phyloP scores from a whole-genome alignment of 768 basidiomycete species.

The Kondoa malvinella region DNA sequence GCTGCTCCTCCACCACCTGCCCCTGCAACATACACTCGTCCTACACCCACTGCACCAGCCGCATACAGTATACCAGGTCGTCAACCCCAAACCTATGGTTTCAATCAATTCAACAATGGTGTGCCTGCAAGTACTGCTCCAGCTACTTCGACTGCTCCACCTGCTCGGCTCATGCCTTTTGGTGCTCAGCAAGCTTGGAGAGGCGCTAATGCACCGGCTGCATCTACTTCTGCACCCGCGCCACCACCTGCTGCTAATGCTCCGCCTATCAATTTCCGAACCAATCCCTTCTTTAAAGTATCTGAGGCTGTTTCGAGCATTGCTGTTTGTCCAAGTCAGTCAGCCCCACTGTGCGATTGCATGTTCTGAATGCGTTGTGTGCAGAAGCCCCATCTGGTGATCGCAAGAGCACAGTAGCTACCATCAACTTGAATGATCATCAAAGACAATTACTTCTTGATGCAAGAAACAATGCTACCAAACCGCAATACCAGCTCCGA shows the following conservation, averaged over 20 bases:
- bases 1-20: background rate
- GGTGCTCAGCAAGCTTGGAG: background rate
- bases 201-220: background rate
- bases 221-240: background rate
- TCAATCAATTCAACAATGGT: background rate
- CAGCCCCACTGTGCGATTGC: background rate
- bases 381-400: constrained; percentile 56
- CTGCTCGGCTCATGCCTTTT: background rate
- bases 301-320: constrained; percentile 12
- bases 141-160: background rate
- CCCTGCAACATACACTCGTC: background rate
- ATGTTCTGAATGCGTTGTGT: constrained; percentile 39
- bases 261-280: background rate
- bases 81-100: background rate
- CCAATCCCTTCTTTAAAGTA: background rate
- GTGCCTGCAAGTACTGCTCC: background rate
- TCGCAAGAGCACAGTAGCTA: constrained; percentile 46
- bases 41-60: background rate
- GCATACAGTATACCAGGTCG: background rate
- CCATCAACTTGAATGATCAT: constrained; percentile 51
- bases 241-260: background rate
- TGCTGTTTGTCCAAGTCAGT: background rate
- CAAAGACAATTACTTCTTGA: constrained; percentile 46
- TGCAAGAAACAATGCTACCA: constrained; percentile 33
- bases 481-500: constrained; percentile 59